These are phyloP conservation scores for Dendrobium chrysotoxum DNA, from an alignment of 106 monocot genomes.

Conservation along the genomic window DNA sequence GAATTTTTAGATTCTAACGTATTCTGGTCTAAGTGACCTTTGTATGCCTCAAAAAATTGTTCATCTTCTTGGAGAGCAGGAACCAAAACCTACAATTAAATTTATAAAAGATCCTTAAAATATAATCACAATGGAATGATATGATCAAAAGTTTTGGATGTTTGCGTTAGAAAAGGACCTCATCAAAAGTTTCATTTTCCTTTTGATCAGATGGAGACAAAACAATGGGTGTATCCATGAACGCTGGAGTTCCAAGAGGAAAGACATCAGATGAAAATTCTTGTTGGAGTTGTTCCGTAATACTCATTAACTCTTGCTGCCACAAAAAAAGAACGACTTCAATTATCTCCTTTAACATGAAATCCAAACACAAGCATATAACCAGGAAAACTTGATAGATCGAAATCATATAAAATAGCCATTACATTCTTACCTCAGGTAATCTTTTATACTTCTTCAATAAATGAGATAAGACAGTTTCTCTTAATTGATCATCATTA, in stretches of 20 bases:
- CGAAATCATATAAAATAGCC: not conserved
- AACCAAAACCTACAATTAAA: constrained; percentile 43
- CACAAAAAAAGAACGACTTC: constrained; percentile 1
- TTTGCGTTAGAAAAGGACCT: constrained; percentile 29
- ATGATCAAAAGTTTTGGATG: not conserved
- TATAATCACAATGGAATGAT: not conserved
- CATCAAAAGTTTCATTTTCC: constrained; percentile 42
- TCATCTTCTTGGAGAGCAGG: constrained; percentile 53
- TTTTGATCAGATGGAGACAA: constrained; percentile 36
- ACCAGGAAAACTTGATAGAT: not conserved
- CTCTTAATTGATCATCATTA: constrained; percentile 48
- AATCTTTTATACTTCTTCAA: constrained; percentile 47
- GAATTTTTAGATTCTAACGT: constrained; percentile 51
- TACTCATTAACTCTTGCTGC: constrained; percentile 49
- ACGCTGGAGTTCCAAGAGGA: constrained; percentile 54
- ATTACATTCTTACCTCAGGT: constrained; percentile 39
- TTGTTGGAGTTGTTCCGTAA: constrained; percentile 59
- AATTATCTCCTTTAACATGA: not conserved
- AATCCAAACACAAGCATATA: not conserved
- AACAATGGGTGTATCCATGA: constrained; percentile 57
- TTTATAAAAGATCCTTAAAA: not conserved
- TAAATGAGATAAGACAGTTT: constrained; percentile 40
- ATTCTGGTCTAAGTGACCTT: constrained; percentile 48
- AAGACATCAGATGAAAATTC: constrained; percentile 76
- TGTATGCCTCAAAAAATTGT: constrained; percentile 28